Base-by-base conservation (phyloP, 805 yeast species). In the baker's yeast (Saccharomyces cerevisiae) region DNA sequence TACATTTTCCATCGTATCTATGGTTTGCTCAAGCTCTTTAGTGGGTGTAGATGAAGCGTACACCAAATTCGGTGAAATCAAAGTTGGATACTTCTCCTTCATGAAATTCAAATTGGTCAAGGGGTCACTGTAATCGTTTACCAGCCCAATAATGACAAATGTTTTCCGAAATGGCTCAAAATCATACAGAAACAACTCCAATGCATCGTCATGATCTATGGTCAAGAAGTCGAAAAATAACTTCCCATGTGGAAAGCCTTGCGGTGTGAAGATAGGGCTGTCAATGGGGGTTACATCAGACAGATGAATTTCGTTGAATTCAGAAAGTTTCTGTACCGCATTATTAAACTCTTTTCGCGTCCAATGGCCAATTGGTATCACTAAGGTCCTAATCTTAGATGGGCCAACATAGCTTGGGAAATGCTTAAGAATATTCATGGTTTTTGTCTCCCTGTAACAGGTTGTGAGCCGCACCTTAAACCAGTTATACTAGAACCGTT, bases 81-180 rank as follows among this genome's bases (percentile, higher is more conserved):
- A 60, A 13, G 68, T 67, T 3, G 68, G 62, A 51, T 58, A 69
- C 48, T 59, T 59, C 11, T 62, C 63, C 47, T 64, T 59, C 51
- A 90, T 72, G n/a, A 68, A 65, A 0, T 58, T 61, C 47, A 79
- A 57, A 47, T 71, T 67, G 0, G 59, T 59, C 2, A 61, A 61
- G 13, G 64, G 59, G 43, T 61, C 58, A 54, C 60, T 53, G 4
- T 54, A 56, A 54, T 67, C 69, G 51, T 68, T 67, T 4, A 62
- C 67, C 27, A 82, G 59, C 3, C 83, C 85, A 48, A 82, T 66
- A 4, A 84, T 82, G 6, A 85, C 76, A 60, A 89, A 80, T 0
- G 87, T 81, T 64, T 89, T 89, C 51, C 97, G 72, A 69, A 80
- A 89, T 1, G 97, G 96, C 70, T 94, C 97, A 58, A 92, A 82